Percentiles rank a stretch among this genome's conserved stretches.
Conservation (phyloP, 2,329 filamentous ascomycete species). For the Aspergillus transmontanensis region DNA sequence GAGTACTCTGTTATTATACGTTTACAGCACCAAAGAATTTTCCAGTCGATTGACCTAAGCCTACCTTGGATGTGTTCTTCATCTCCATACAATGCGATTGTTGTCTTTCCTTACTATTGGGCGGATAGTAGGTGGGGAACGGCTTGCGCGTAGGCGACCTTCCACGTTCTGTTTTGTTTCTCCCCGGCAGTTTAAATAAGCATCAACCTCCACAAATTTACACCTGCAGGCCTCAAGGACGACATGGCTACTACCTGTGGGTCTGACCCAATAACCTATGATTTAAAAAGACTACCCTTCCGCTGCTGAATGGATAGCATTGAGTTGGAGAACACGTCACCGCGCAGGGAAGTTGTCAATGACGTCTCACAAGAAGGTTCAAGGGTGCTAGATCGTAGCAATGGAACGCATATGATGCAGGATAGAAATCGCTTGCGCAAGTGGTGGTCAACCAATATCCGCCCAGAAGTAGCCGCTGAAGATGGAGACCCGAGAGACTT, state of each 20-base stretch:
- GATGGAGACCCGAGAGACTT: constrained; percentile 3
- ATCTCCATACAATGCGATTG: neutral
- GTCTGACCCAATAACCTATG: neutral
- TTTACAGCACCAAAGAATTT: neutral
- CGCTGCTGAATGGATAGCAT: neutral
- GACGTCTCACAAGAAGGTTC: neutral
- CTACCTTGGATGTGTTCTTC: neutral
- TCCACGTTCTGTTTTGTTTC: neutral
- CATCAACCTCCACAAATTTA: neutral
- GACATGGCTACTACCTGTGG: neutral
- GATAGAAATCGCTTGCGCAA: neutral
- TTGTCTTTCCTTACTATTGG: neutral
- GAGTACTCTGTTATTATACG: neutral
- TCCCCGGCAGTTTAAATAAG: neutral
- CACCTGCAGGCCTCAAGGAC: neutral
- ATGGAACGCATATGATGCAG: no score
- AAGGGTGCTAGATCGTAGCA: neutral
- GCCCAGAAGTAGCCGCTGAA: neutral
- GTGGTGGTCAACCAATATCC: neutral
- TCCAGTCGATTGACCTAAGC: neutral
- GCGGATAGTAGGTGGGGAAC: neutral
- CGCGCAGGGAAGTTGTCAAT: neutral
- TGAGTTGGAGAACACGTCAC: neutral
- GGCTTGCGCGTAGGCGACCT: neutral
- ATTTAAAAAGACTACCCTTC: neutral